Base-by-base conservation (phyloP, 2,329 filamentous ascomycete species). In the Xylariaceae sp. region DNA sequence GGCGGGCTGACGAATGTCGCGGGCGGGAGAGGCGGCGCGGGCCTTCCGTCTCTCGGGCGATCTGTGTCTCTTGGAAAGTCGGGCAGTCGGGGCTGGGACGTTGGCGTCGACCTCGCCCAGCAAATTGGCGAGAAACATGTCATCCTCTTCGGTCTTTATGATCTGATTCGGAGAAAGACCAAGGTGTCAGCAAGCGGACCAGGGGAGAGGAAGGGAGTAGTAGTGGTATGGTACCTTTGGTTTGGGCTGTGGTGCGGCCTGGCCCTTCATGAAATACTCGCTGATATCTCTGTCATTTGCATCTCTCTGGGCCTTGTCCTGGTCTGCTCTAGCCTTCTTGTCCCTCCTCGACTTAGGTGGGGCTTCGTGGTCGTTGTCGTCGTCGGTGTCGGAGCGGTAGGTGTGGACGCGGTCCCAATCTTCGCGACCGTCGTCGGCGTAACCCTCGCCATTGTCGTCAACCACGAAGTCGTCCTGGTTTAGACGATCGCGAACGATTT, bases 391-490 rank as follows among this genome's bases (percentile, higher is more conserved):
- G 33, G 85, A 87, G 54, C 86, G 80, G 65, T 81, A 74, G 52
- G 77, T 77, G 58, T 77, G 75, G 57, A 86, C 78, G 60, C 87
- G 82, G 69, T 92, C 85, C 91, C 92, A 92, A 62, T 97, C 94
- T 71, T 96, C 91, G 48, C 94, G 86, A 53, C 94, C 94, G 65
- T 97, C 94, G 67, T 97, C 92, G 58, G 90, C 92, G 64, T 99
- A 99, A 35, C 94, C 92, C 66, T 92, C 90, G 64, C 92, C 92
- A 73, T 96, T 95, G 73, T 99, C 94, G 74, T 97, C 94, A 52
- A 99, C 91, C 45, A 99, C 92, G 64, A 99, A 99, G 72, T 99
- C 94, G 62, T 99, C 94, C 63, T 95, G 80, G 65, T 97, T 89
- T 45, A 99, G 77, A 42, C 94, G 86, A 48, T 86, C 83, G 39